Evolutionary conservation across 805 yeast species (phyloP).

Genomic region (Candida chilensis): DNA sequence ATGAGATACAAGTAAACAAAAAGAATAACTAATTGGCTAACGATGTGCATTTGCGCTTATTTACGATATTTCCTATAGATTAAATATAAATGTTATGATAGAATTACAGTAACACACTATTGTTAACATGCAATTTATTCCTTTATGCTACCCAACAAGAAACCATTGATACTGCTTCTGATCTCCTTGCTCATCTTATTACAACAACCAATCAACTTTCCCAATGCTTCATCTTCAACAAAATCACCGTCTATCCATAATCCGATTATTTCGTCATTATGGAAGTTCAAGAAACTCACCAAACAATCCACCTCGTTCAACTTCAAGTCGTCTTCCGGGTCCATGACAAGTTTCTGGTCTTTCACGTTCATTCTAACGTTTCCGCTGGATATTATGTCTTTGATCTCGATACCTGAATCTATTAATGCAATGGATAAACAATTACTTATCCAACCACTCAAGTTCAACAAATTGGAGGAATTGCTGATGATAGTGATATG

Average conservation of each 20-base stretch:
- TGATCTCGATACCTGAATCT: constrained; percentile 76
- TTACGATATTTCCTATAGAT: neutral
- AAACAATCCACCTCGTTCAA: constrained; percentile 13
- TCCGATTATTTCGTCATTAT: constrained; percentile 50
- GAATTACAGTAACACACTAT: constrained; percentile 6
- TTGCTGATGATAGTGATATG: constrained; percentile 21
- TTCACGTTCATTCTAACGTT: constrained; percentile 15
- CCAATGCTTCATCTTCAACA: constrained; percentile 13
- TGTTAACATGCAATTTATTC: too few species aligned
- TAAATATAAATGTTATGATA: constrained; percentile 13
- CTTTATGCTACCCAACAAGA: constrained; percentile 14
- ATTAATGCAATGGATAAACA: constrained; percentile 67
- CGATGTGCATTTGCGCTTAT: neutral
- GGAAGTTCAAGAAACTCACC: constrained; percentile 44
- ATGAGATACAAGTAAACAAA: constrained; percentile 12
- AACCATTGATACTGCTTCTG: constrained; percentile 35
- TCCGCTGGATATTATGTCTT: constrained; percentile 69
- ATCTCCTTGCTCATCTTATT: constrained; percentile 29
- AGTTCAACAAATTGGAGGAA: constrained; percentile 20
- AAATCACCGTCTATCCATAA: constrained; percentile 34
- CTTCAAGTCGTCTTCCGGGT: constrained; percentile 8
- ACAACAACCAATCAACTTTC: constrained; percentile 30
- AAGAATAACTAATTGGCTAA: constrained; percentile 9
- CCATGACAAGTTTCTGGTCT: constrained; percentile 3
- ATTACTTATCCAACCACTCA: constrained; percentile 46